Percentiles rank a stretch among this genome's conserved stretches.
phyloP scores from a whole-genome alignment of 2,329 filamentous ascomycete species.

The Alternaria sp. region DNA sequence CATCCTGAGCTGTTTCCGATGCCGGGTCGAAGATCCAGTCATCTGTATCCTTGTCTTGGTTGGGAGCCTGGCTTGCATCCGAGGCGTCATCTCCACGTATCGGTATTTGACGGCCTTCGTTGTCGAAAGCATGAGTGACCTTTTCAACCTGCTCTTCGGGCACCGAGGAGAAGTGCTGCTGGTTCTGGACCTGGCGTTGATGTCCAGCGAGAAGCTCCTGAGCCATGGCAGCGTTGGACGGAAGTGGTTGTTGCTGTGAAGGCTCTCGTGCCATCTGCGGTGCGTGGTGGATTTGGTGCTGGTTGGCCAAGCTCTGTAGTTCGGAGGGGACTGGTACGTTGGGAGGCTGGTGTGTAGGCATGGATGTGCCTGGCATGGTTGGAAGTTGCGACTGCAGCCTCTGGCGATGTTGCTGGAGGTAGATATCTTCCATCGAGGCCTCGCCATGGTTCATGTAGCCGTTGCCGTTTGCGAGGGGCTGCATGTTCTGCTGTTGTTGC shows the following conservation, averaged over 20 bases:
- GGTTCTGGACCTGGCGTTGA: slow-evolving; percentile 33
- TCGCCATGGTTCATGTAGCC: slow-evolving; percentile 58
- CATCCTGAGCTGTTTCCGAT: slow-evolving; percentile 62
- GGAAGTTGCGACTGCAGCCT: slow-evolving; percentile 55
- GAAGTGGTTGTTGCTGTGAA: slow-evolving; percentile 48
- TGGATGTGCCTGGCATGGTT: slow-evolving; percentile 46
- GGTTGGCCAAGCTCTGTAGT: slow-evolving; percentile 49
- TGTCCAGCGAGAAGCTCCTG: slow-evolving; percentile 48
- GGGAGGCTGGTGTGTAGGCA: slow-evolving; percentile 69
- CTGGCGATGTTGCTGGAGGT: slow-evolving; percentile 63
- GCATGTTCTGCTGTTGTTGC: slow-evolving; percentile 56
- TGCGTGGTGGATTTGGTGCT: slow-evolving; percentile 49
- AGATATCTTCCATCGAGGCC: slow-evolving; percentile 65
- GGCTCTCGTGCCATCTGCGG: slow-evolving; percentile 54
- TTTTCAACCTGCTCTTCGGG: slow-evolving; percentile 64
- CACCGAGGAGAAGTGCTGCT: slow-evolving; percentile 49
- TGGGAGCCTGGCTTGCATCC: slow-evolving; percentile 46
- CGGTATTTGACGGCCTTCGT: slow-evolving; percentile 60
- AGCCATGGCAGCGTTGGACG: slow-evolving; percentile 43
- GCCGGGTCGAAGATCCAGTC: slow-evolving; percentile 90
- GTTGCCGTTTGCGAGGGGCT: slow-evolving; percentile 43
- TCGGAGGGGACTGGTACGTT: slow-evolving; percentile 52
- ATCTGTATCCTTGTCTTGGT: slow-evolving; percentile 63
- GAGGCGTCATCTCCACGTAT: slow-evolving; percentile 51
- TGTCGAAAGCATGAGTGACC: slow-evolving; percentile 65